Conservation (phyloP, 2,329 filamentous ascomycete genomes). For the Apiospora phragmitis region DNA sequence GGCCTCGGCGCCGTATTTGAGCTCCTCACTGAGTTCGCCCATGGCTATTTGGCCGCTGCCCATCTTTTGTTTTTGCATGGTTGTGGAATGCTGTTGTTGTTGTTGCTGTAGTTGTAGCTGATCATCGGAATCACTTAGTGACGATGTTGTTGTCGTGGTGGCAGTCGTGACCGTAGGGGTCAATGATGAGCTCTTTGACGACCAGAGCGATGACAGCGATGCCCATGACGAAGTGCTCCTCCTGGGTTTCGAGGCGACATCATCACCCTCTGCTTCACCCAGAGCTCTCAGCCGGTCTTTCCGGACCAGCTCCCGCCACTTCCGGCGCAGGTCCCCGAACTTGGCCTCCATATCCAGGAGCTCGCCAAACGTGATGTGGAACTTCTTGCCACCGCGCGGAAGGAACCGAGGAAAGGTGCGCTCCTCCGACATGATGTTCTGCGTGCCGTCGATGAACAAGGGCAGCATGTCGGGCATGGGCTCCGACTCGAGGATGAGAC, state of each 20-base stretch:
- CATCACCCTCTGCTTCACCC: conserved; percentile 15
- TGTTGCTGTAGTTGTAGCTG: neutral
- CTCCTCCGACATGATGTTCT: conserved; percentile 84
- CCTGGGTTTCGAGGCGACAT: neutral
- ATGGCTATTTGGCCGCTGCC: neutral
- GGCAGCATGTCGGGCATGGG: conserved; percentile 87
- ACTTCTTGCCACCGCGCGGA: conserved; percentile 69
- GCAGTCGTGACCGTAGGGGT: neutral
- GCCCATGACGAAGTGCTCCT: neutral
- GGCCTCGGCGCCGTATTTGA: conserved; percentile 74
- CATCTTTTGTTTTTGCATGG: neutral
- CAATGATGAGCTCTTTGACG: neutral
- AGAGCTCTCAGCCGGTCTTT: conserved; percentile 46
- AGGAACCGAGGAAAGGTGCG: conserved; percentile 78
- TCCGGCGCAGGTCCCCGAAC: conserved; percentile 74
- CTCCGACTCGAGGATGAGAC: conserved; percentile 86
- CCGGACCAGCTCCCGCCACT: conserved; percentile 70
- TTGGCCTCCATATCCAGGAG: conserved; percentile 69
- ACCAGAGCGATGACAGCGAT: neutral
- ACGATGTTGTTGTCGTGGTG: neutral
- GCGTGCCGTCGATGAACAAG: conserved; percentile 91
- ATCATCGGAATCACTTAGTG: neutral
- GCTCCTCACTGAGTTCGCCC: conserved; percentile 66
- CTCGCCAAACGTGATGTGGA: conserved; percentile 79
- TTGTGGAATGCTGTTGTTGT: neutral